phyloP scores from a whole-genome alignment of 441 rosid species.

The Eruca vesicaria region DNA sequence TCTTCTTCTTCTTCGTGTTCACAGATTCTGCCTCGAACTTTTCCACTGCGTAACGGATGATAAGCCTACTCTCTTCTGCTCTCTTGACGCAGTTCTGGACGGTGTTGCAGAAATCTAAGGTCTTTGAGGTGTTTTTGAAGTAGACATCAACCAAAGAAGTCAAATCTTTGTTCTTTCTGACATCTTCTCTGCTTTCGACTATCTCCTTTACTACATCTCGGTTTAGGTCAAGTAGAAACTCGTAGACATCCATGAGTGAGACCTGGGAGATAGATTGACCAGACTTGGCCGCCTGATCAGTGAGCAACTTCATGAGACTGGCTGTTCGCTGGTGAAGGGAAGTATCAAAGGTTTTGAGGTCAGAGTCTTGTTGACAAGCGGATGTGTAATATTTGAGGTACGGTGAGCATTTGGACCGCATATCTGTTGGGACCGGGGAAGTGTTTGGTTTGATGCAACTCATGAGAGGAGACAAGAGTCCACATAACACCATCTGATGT shows the following conservation, averaged over 20 bases:
- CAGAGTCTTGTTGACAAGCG: conserved; percentile 2
- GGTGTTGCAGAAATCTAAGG: conserved; percentile 20
- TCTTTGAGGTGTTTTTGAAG: conserved; percentile 12
- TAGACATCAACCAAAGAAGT: conserved; percentile 16
- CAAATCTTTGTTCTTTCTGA: conserved; percentile 16
- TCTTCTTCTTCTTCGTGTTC: conserved; percentile 22
- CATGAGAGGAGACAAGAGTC: neutral
- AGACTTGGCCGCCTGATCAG: neutral
- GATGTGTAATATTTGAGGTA: conserved; percentile 20
- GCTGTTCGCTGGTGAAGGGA: conserved; percentile 8
- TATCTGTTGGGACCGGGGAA: conserved; percentile 19
- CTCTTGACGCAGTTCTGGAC: conserved; percentile 15
- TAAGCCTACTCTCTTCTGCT: neutral
- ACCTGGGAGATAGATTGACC: neutral
- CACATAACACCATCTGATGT: conserved; percentile 15
- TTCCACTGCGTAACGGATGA: conserved; percentile 19
- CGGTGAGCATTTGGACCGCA: conserved; percentile 22
- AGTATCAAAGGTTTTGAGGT: conserved; percentile 21
- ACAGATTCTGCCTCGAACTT: conserved; percentile 16
- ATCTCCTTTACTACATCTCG: neutral
- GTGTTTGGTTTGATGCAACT: neutral
- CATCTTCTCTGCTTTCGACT: conserved; percentile 12
- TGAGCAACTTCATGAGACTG: conserved; percentile 5
- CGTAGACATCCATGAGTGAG: conserved; percentile 24
- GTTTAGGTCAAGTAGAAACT: conserved; percentile 11